Percentiles rank a stretch among this genome's conserved stretches.
Evolutionary conservation across 106 monocot species (phyloP).

Genomic region (Agapanthus africanus): DNA sequence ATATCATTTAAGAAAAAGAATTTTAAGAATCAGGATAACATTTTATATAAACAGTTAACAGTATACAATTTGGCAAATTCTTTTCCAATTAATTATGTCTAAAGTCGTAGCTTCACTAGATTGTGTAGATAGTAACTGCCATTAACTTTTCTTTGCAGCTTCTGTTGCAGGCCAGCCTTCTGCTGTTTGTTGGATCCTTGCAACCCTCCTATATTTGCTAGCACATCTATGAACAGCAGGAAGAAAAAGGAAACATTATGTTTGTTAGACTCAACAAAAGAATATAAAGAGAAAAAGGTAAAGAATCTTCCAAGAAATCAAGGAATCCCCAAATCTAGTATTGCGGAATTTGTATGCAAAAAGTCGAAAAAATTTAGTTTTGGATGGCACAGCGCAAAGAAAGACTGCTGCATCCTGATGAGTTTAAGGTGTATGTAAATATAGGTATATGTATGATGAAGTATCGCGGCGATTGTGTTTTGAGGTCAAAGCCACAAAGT

Average conservation of each 20-base stretch:
- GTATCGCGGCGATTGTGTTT: constrained; percentile 18
- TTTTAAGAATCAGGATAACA: background rate
- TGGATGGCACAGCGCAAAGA: background rate
- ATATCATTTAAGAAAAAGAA: background rate
- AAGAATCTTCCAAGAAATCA: too few relatives aligned
- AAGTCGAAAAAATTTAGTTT: constrained; percentile 8
- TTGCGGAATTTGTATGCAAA: constrained; percentile 4
- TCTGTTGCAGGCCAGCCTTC: constrained; percentile 11
- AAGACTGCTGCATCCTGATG: constrained; percentile 8
- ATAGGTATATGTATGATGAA: constrained; percentile 19
- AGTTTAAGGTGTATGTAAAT: constrained; percentile 24
- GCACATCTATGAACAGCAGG: constrained; percentile 16
- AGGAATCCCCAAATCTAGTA: background rate
- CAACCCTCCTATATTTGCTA: too few relatives aligned
- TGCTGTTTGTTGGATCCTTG: constrained; percentile 17
- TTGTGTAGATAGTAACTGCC: background rate
- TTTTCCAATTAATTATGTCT: too few relatives aligned
- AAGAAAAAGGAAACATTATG: constrained; percentile 11
- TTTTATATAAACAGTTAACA: background rate
- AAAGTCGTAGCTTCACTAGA: too few relatives aligned
- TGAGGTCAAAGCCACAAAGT: constrained; percentile 40
- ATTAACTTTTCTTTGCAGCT: constrained; percentile 9
- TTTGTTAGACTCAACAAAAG: background rate
- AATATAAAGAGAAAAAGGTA: background rate
- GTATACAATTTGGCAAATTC: too few relatives aligned